Conservation (phyloP, 2,329 filamentous ascomycete species). For the Aspergillus pseudotamarii region DNA sequence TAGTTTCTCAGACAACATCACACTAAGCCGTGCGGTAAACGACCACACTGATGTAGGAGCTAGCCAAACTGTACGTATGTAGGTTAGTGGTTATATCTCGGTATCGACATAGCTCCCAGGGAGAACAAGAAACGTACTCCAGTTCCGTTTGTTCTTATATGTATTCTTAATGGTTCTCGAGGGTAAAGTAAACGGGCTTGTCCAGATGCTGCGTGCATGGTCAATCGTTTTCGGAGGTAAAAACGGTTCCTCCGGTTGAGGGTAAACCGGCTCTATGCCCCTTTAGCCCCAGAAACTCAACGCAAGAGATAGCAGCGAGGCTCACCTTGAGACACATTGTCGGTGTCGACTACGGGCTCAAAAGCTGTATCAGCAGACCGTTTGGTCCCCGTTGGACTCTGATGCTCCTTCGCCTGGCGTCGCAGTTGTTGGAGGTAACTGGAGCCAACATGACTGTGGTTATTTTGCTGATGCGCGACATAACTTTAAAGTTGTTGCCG, state of each 20-base stretch:
- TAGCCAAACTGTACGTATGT: conserved; percentile 21
- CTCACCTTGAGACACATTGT: not conserved
- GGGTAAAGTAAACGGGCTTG: conserved; percentile 26
- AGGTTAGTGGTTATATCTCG: not conserved
- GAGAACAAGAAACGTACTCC: conserved; percentile 33
- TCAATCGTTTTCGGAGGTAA: conserved; percentile 16
- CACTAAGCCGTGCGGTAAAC: conserved; percentile 26
- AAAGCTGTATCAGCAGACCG: conserved; percentile 30
- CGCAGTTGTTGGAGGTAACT: conserved; percentile 22
- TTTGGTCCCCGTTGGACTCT: conserved; percentile 24
- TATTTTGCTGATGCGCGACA: not conserved
- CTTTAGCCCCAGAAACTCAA: conserved; percentile 12
- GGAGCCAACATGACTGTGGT: conserved; percentile 1
- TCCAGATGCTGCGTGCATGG: conserved; percentile 22
- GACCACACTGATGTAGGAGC: conserved; percentile 29
- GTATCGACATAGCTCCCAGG: not conserved
- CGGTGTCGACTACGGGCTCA: not conserved
- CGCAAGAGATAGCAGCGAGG: conserved; percentile 6
- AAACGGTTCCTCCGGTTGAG: conserved; percentile 16
- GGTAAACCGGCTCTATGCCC: not conserved
- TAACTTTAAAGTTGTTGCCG: not conserved
- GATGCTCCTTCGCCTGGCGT: conserved; percentile 30
- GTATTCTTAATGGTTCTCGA: conserved; percentile 25
- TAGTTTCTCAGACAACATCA: conserved; percentile 28
- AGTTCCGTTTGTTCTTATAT: conserved; percentile 27